These are phyloP conservation scores for Penicillium sp. DNA, from an alignment of 2,329 filamentous ascomycete genomes.

Conservation along the genomic window DNA sequence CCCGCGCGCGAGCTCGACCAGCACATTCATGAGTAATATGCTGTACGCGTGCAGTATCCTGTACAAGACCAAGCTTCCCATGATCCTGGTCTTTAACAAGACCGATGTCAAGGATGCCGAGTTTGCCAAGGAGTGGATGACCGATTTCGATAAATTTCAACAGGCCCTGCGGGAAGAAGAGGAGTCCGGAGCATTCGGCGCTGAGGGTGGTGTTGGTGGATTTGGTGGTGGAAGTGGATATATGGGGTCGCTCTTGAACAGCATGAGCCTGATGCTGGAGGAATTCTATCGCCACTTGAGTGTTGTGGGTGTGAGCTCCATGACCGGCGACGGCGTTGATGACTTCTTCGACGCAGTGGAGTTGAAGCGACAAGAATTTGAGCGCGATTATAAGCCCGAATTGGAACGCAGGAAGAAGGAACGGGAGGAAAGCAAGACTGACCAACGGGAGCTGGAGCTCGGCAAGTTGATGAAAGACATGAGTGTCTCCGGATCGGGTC, in stretches of 20 bases:
- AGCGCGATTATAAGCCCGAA: constrained; percentile 86
- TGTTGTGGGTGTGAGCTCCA: constrained; percentile 88
- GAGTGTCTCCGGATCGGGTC: constrained; percentile 54
- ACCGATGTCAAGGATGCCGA: constrained; percentile 88
- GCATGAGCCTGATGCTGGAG: constrained; percentile 95
- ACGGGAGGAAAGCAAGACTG: constrained; percentile 71
- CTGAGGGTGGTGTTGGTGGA: constrained; percentile 60
- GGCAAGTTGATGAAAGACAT: constrained; percentile 95
- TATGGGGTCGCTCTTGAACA: constrained; percentile 93
- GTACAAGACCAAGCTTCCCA: constrained; percentile 97
- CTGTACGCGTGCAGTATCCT: constrained; percentile 97
- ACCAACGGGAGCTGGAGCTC: constrained; percentile 72
- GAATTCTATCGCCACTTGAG: constrained; percentile 95
- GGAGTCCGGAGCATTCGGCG: constrained; percentile 70
- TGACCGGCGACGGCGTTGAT: constrained; percentile 86
- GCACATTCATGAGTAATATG: constrained; percentile 99
- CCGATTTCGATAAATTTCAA: constrained; percentile 95
- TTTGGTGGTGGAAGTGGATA: constrained; percentile 78
- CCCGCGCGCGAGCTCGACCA: constrained; percentile 84
- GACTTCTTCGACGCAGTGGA: constrained; percentile 90
- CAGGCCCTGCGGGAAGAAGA: constrained; percentile 78
- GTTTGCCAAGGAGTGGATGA: constrained; percentile 99
- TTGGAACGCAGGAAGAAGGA: constrained; percentile 73
- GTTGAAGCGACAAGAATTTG: constrained; percentile 83
- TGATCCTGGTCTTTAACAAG: constrained; percentile 99